A percentile compares a stretch with the other conserved stretches of the same genome.
phyloP scores from a whole-genome alignment of 192 early-diverging fungal genomes.

The Coemansia biformis region DNA sequence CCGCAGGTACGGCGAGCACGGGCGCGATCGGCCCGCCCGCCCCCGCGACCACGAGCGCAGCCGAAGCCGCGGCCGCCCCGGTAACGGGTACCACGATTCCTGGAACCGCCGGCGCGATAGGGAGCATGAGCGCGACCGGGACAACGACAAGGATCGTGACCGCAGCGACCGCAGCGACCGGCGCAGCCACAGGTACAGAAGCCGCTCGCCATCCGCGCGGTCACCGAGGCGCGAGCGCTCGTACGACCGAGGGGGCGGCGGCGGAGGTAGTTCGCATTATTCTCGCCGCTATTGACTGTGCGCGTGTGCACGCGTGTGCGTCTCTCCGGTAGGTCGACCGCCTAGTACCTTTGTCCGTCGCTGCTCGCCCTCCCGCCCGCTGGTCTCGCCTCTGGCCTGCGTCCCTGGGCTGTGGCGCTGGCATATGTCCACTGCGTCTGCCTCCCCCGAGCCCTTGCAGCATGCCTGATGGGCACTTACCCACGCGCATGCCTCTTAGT shows the following conservation, averaged over 20 bases:
- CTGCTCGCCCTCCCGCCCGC: too few relatives aligned
- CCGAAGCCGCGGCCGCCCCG: conserved; percentile 13
- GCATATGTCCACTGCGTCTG: too few relatives aligned
- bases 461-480: too few relatives aligned
- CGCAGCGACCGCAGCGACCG: conserved; percentile 15
- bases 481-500: too few relatives aligned
- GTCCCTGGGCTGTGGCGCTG: too few relatives aligned
- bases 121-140: conserved; percentile 6
- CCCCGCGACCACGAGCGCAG: conserved; percentile 16
- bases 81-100: conserved; percentile 4
- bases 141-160: conserved; percentile 9
- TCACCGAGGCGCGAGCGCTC: conserved; percentile 41
- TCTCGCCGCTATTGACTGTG: conserved; percentile 18
- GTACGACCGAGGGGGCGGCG: conserved; percentile 20
- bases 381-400: too few relatives aligned
- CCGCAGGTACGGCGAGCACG: conserved; percentile 13
- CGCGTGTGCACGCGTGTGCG: neutral
- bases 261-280: conserved; percentile 16
- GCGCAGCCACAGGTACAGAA: conserved; percentile 20
- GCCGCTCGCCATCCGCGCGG: conserved; percentile 42
- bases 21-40: conserved; percentile 4
- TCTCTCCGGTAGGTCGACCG: too few relatives aligned
- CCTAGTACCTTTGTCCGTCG: too few relatives aligned
- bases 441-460: too few relatives aligned
- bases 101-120: conserved; percentile 5